Evolutionary conservation across 768 basidiomycete species (phyloP).

Genomic region (Ramaria rubella): DNA sequence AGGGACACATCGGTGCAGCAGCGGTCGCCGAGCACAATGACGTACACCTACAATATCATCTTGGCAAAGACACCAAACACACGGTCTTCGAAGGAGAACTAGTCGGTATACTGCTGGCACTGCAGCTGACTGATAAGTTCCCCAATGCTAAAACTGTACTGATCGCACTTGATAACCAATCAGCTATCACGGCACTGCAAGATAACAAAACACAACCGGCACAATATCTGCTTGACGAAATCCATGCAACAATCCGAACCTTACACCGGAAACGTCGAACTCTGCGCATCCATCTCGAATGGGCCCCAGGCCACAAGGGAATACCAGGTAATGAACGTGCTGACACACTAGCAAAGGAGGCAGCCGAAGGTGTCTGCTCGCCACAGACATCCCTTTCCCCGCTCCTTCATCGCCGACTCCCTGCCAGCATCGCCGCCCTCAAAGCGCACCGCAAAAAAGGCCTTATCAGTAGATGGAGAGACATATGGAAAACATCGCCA

Average conservation of each 20-base stretch:
- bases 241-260: slow-evolving; percentile 2
- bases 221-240: slow-evolving; percentile 11
- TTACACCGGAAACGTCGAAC: background rate
- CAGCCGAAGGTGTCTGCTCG: background rate
- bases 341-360: slow-evolving; percentile 23
- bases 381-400: background rate
- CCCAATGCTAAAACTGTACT: background rate
- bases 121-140: slow-evolving; percentile 2
- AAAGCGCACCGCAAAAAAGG: background rate
- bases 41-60: background rate
- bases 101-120: slow-evolving; percentile 14
- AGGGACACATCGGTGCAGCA: slow-evolving; percentile 16
- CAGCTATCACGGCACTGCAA: slow-evolving; percentile 9
- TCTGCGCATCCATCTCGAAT: slow-evolving; percentile 8
- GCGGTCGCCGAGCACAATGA: background rate
- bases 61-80: slow-evolving; percentile 13
- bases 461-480: background rate
- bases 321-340: slow-evolving; percentile 15
- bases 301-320: slow-evolving; percentile 19
- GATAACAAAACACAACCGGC: slow-evolving; percentile 5
- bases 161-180: slow-evolving; percentile 16
- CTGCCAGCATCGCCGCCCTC: background rate
- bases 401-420: background rate
- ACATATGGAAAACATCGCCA: background rate
- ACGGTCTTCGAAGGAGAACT: no score